Conservation (phyloP, 78 protist species). For the Dictyostelium firmibasis region DNA sequence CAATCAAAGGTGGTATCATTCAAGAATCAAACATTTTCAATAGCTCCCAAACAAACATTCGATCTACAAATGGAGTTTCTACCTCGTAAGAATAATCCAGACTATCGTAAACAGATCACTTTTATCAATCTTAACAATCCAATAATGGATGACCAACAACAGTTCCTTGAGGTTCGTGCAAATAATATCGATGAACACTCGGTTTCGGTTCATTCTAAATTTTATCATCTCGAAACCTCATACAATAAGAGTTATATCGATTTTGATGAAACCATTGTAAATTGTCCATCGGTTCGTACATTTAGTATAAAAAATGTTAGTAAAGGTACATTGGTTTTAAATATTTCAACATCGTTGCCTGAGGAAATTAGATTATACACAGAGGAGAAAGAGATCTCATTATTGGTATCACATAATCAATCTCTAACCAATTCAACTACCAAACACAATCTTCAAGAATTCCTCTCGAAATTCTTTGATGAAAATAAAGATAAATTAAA, state of each 20-base stretch:
- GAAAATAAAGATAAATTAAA: constrained; percentile 51
- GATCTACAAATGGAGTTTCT: constrained; percentile 52
- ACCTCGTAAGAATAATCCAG: constrained; percentile 85
- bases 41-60: constrained; percentile 61
- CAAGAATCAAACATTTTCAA: constrained; percentile 23
- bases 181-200: constrained; percentile 85
- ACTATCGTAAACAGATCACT: constrained; percentile 85
- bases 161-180: constrained; percentile 72
- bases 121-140: constrained; percentile 68
- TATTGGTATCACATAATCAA: neutral
- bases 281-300: constrained; percentile 75
- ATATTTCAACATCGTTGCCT: constrained; percentile 34
- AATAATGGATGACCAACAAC: constrained; percentile 27
- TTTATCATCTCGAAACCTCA: constrained; percentile 72
- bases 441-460: constrained; percentile 48
- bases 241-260: constrained; percentile 41
- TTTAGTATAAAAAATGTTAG: constrained; percentile 57
- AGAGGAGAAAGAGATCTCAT: neutral
- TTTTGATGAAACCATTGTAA: constrained; percentile 80
- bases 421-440: neutral
- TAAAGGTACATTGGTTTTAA: constrained; percentile 12
- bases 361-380: constrained; percentile 65
- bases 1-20: constrained; percentile 52
- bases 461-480: constrained; percentile 60
- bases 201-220: constrained; percentile 74